These are phyloP conservation scores for Pyrenopolyporus hunteri DNA, from an alignment of 495 filamentous ascomycete genomes.

Conservation along the genomic window DNA sequence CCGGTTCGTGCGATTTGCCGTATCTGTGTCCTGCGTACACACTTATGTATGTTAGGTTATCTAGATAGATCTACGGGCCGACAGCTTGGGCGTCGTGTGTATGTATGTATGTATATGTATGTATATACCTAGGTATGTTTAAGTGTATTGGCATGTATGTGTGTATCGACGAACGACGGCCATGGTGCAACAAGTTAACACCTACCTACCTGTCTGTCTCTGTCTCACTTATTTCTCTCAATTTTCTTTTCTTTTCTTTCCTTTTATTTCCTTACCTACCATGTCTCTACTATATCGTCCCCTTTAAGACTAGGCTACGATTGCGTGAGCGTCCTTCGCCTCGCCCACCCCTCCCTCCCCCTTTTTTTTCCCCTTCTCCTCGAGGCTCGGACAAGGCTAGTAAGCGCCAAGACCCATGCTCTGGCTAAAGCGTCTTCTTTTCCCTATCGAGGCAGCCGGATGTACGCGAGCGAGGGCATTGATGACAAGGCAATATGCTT, in stretches of 20 bases:
- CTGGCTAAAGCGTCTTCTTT: conserved; percentile 11
- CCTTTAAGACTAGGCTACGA: too few relatives aligned
- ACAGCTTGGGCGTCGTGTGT: background rate
- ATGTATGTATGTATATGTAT: too few relatives aligned
- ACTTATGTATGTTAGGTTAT: background rate
- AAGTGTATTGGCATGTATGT: too few relatives aligned
- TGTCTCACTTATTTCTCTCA: too few relatives aligned
- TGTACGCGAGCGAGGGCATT: conserved; percentile 5
- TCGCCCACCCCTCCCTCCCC: background rate
- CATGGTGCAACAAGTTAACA: background rate
- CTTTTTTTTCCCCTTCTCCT: conserved; percentile 9
- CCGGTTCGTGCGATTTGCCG: background rate
- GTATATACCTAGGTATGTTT: background rate
- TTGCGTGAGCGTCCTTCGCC: conserved; percentile 21
- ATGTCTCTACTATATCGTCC: too few relatives aligned
- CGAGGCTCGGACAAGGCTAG: conserved; percentile 34
- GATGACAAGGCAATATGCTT: conserved; percentile 4
- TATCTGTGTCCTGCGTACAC: conserved; percentile 5
- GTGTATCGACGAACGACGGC: background rate
- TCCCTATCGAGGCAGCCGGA: conserved; percentile 24
- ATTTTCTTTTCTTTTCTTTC: too few relatives aligned
- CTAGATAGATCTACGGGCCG: conserved; percentile 12
- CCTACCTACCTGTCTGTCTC: too few relatives aligned
- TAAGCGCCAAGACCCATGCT: conserved; percentile 32
- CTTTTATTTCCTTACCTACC: too few relatives aligned